Base-by-base conservation (phyloP, 148 eudicot species). In the Camellia japonica region DNA sequence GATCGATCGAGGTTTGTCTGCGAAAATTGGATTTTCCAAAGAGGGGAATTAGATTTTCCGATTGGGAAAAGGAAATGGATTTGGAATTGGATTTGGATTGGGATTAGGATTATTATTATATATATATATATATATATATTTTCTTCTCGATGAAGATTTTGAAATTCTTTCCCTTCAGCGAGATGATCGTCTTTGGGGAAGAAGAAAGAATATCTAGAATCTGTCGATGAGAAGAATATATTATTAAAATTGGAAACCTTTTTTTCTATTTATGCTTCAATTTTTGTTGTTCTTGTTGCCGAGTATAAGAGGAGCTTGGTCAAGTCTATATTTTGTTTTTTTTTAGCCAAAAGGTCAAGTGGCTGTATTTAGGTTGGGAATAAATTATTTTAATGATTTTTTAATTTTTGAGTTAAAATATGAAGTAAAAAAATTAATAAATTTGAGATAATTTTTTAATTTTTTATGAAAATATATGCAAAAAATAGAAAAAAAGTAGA, bases 61-160 rank as follows among this genome's bases (percentile, higher is more conserved):
- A 61, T 16, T 20, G 7, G 65, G 30, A 44, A 44, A 7, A 44
- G 54, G 73, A 47, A 47, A n/a, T 71, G 30, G 56, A 71, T 71
- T 23, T 49, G 55, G 55, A 46, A 6, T 15, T 7, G 73, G 54
- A 70, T 43, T 46, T 70, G 20, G 52, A 70, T 70, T 23, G 15
- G 55, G 55, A 46, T 42, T 15, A 7, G 73, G 54, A 9, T 5
- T 16, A 18, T 46, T 7, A 16, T 5, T 9, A 16, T 46, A n/a
- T 3, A 18, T 46, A 70, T 46, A 30, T 70, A 47, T 49, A 71
- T 47, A 70, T 46, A 30, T 70, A 47, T 49, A 71, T 47, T 49
- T 47, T 47, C 56, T 71, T 71, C 58, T 54, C 58, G 74, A 18
- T 71, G 74, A 71, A 71, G 74, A 71, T 55, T 71, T 71, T 44